These are phyloP conservation scores for Ambrosia trifida DNA, from an alignment of 129 eudicot species.

Conservation along the genomic window DNA sequence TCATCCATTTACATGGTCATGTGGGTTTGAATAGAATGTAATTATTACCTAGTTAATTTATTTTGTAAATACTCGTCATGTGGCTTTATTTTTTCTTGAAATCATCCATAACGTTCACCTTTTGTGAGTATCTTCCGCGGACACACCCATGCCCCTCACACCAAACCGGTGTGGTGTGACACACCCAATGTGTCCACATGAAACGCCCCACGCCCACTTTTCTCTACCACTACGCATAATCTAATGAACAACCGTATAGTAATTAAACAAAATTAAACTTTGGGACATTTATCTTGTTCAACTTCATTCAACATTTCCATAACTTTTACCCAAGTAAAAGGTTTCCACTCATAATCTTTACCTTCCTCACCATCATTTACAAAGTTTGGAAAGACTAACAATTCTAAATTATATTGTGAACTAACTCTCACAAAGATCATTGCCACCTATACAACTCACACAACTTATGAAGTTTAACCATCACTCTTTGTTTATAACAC, in stretches of 20 bases:
- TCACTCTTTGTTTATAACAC: constrained; percentile 7
- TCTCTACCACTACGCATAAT: no score
- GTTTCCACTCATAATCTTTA: constrained; percentile 10
- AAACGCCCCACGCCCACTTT: no score
- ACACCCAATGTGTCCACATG: no score
- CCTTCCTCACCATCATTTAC: neutral
- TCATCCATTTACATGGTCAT: no score
- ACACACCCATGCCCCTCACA: no score
- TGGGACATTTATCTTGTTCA: neutral
- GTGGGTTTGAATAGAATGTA: no score
- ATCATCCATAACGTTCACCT: no score
- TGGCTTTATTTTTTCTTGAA: no score
- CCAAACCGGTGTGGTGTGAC: no score
- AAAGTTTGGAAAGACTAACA: neutral
- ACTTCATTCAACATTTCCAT: constrained; percentile 1
- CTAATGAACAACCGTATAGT: neutral
- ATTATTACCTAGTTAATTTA: no score
- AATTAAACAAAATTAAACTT: neutral
- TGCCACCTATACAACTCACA: neutral
- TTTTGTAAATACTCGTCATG: no score
- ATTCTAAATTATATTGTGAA: constrained; percentile 9
- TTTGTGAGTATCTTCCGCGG: no score
- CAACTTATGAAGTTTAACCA: constrained; percentile 3
- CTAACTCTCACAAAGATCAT: constrained; percentile 13
- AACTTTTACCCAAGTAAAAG: neutral